These are phyloP conservation scores for Paraphaeosphaeria minitans DNA, from an alignment of 2,329 filamentous ascomycete species.

Conservation along the genomic window DNA sequence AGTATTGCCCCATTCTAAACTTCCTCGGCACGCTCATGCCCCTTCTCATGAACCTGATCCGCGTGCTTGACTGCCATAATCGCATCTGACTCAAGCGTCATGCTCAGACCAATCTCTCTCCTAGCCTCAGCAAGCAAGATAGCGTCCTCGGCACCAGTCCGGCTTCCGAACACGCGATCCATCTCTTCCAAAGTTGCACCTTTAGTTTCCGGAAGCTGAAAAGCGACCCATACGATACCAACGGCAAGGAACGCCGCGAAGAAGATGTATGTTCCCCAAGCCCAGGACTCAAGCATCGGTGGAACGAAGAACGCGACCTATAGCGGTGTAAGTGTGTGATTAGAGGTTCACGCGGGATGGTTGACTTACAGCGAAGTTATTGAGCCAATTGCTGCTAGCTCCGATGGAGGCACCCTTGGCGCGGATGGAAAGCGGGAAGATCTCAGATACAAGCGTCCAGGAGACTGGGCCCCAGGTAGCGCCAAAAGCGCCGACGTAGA, in stretches of 20 bases:
- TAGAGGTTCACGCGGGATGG: no score
- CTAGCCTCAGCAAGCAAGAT: conserved; percentile 32
- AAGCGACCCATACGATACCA: conserved; percentile 33
- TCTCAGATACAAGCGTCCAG: conserved; percentile 39
- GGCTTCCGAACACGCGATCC: conserved; percentile 34
- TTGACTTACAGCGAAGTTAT: no score
- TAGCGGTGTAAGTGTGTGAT: no score
- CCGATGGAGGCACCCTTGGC: conserved; percentile 45
- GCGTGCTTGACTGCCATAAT: conserved; percentile 28
- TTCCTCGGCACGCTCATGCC: conserved; percentile 20
- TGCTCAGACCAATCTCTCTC: conserved; percentile 30
- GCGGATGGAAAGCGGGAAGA: conserved; percentile 46
- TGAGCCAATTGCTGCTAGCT: conserved; percentile 14
- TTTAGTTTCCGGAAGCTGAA: conserved; percentile 36
- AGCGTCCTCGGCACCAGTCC: conserved; percentile 36
- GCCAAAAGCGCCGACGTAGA: conserved; percentile 37
- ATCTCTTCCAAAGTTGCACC: conserved; percentile 37
- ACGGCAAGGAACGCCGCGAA: conserved; percentile 39
- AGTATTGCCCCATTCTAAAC: conserved; percentile 10
- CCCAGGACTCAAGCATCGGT: conserved; percentile 40
- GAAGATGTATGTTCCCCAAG: conserved; percentile 48
- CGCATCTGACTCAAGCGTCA: conserved; percentile 28
- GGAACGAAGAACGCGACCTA: conserved; percentile 30
- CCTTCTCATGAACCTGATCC: conserved; percentile 23
- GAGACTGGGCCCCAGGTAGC: conserved; percentile 37